Base-by-base conservation (phyloP, 1,284 basidiomycete species). In the Lignosus rhinocerotis region DNA sequence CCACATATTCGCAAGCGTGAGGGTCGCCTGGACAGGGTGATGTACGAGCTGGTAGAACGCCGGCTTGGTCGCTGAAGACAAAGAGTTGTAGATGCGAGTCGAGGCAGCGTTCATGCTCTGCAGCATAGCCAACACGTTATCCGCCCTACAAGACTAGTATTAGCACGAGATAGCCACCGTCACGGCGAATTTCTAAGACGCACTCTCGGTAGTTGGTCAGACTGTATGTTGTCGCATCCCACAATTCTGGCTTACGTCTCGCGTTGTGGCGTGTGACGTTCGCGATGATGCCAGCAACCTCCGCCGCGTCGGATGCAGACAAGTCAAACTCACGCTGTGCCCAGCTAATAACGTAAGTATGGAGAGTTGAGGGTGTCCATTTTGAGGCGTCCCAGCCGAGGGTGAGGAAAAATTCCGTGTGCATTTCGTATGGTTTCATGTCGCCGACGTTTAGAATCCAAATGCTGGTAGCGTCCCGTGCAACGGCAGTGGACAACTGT, bases 381-480 rank as follows among this genome's bases (percentile, higher is more conserved):
- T 75, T 70, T 0, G 81, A 74, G 0, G 82, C 72, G 65, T 90
- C 79, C 78, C 84, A 91, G 1, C 80, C 87, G 49, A 82, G 80
- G 17, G 75, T 76, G 62, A 90, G 73, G 77, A 87, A 90, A 69
- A 87, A 90, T 62, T 90, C 87, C 21, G 79, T 84, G 45, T 86
- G 82, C 66, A 85, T 80, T 64, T 92, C 89, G 65, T 86, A 86
- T 0, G 87, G 86, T 69, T 91, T 91, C 39, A 91, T 72, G 65
- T 91, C 88, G 19, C 87, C 88, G 36, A 87, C 84, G 65, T 86
- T 86, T 44, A 86, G 68, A 38, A 86, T 77, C 85, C 85, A 87
- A 36, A 86, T 72, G 17, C 76, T 77, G 6, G 74, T 80, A 1
- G 85, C 84, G n/a, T 83, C 73, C 19, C 81, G 78, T 30, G 81